Base-by-base conservation (phyloP, 176 grass and related monocot species). In the Urochloa ruziziensis region DNA sequence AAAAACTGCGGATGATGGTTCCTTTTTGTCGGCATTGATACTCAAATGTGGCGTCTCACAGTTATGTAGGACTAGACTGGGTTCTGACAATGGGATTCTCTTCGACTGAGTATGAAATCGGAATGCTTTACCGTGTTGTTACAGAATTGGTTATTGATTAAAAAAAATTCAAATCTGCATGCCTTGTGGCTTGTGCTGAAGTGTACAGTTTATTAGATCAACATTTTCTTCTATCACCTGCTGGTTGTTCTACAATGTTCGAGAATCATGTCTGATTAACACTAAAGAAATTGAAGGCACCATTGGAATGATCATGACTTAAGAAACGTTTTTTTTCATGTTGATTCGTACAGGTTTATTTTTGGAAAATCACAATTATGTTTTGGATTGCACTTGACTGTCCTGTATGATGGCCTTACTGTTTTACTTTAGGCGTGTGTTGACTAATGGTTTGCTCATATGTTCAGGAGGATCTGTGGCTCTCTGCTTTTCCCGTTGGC, bases 401-500 rank as follows among this genome's bases (percentile, higher is more conserved):
- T 10, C 4, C 40, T 79, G 40, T 30, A 39, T 59, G 39, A n/a
- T n/a, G n/a, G n/a, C 33, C 2, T 75, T 72, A 33, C 2, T 86
- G 59, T 70, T 36, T 62, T 47, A 23, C 8, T 57, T 32, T 24
- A 56, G 2, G 6, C 25, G 29, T 4, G 10, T 67, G 18, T 9
- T 73, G 64, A 10, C 62, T 66, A 81, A 84, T 74, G 29, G 1
- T 81, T 29, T 36, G 36, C 66, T 78, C 46, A 60, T 78, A 9
- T 85, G 21, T 78, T 49, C 82, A 93, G 94, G 91, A 93, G 83
- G 94, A 96, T 87, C 80, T 96, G 21, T 96, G 94, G 91, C 7
- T 91, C 48, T 74, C 94, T 0, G 91, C 94, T n/a, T 96, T 96
- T 80, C 94, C 94, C 28, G 67, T 93, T 18, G 94, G 94, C 16